Evolutionary conservation across 306 rosid genomes (phyloP).

Genomic region (Inga leiocalycina): DNA sequence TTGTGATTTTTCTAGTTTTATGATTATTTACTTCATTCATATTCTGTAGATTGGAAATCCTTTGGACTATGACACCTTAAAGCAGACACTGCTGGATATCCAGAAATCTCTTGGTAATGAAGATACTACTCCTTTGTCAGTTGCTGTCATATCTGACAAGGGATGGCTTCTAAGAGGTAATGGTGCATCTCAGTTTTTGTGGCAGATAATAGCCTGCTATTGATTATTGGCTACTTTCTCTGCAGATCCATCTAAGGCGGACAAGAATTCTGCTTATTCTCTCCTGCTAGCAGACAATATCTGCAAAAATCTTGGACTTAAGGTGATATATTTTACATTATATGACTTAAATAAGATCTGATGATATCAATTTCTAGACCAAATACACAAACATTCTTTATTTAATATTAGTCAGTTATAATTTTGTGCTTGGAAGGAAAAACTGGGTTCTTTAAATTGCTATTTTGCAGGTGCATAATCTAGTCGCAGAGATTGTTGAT

Average conservation of each 20-base stretch:
- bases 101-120: constrained; percentile 54
- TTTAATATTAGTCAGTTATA: constrained; percentile 2
- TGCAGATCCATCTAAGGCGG: constrained; percentile 87
- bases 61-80: constrained; percentile 75
- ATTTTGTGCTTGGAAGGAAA: constrained; percentile 9
- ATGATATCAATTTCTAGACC: not conserved
- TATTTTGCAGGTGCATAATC: constrained; percentile 81
- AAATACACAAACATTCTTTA: not conserved
- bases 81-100: constrained; percentile 69
- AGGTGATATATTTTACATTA: constrained; percentile 49
- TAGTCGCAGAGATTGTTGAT: constrained; percentile 93
- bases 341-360: not conserved
- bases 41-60: constrained; percentile 81
- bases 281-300: constrained; percentile 91
- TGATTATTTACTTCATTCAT: constrained; percentile 19
- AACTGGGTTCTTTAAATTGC: constrained; percentile 15
- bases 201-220: constrained; percentile 32
- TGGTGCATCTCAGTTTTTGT: constrained; percentile 20
- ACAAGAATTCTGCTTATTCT: constrained; percentile 82
- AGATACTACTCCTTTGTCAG: constrained; percentile 69
- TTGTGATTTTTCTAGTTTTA: constrained; percentile 25
- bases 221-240: constrained; percentile 46
- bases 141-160: constrained; percentile 83
- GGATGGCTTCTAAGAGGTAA: constrained; percentile 92
- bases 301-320: constrained; percentile 75